These are phyloP conservation scores for Cadophora sp. DNA, from an alignment of 2,329 filamentous ascomycete genomes.

Conservation along the genomic window DNA sequence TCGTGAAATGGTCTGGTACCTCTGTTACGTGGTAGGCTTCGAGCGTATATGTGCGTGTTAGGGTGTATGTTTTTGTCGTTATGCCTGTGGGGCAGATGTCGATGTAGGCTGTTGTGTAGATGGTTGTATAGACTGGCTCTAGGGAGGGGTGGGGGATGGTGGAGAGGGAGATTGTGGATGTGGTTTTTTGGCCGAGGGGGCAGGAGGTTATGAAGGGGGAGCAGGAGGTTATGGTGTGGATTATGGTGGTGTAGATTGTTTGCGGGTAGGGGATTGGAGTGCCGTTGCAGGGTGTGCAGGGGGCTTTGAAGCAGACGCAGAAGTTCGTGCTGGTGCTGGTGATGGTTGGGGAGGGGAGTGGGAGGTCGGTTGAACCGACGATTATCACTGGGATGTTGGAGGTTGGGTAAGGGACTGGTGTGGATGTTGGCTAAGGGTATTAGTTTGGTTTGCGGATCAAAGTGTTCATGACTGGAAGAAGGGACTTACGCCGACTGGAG, in stretches of 20 bases:
- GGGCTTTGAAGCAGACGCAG: not conserved
- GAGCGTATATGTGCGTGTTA: not conserved
- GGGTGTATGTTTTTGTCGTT: conserved; percentile 17
- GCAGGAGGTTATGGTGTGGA: conserved; percentile 10
- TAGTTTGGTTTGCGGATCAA: not conserved
- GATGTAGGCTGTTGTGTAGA: conserved; percentile 19
- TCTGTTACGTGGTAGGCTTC: not conserved
- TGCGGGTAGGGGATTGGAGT: conserved; percentile 1
- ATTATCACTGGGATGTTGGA: not conserved
- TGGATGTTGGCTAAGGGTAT: not conserved
- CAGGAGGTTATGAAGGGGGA: not conserved
- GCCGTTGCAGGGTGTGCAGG: not conserved
- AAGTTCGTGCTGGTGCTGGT: not conserved
- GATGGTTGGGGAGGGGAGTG: not conserved
- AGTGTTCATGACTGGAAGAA: not conserved
- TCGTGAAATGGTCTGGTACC: not conserved
- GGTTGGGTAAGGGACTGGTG: not conserved
- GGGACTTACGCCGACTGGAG: not conserved
- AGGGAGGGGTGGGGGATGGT: not conserved
- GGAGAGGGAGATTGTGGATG: not conserved
- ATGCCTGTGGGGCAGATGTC: conserved; percentile 17
- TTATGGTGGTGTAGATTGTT: not conserved
- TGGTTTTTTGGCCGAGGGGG: not conserved
- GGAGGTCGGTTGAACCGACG: no score
- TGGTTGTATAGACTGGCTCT: not conserved